Evolutionary conservation across 2,329 filamentous ascomycete genomes (phyloP).

Genomic region (Aspergillus persii): DNA sequence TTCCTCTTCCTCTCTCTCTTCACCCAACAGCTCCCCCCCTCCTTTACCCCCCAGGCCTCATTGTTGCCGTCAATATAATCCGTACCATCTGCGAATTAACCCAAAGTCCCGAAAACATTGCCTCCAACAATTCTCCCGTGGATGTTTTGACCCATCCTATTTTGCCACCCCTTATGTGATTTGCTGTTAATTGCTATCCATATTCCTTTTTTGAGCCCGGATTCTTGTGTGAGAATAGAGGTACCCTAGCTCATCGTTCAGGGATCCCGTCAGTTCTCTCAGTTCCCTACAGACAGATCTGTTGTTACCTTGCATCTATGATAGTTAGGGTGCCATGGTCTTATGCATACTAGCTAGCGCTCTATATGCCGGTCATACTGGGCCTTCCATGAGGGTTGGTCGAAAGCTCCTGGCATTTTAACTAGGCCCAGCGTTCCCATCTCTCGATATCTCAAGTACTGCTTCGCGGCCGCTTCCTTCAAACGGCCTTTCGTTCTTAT

Average conservation of each 20-base stretch:
- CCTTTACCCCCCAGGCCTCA: too few species aligned
- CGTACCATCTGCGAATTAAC: not conserved
- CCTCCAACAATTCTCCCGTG: not conserved
- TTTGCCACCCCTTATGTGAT: constrained; percentile 12
- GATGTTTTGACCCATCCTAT: not conserved
- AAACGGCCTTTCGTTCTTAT: constrained; percentile 8
- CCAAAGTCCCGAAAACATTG: not conserved
- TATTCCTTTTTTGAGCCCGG: constrained; percentile 5
- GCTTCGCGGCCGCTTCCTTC: constrained; percentile 20
- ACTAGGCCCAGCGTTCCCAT: not conserved
- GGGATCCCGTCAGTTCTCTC: constrained; percentile 25
- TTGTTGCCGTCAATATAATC: too few species aligned
- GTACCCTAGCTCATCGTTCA: constrained; percentile 10
- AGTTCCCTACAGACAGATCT: constrained; percentile 12
- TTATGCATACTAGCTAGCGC: constrained; percentile 26
- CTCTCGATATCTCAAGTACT: constrained; percentile 9
- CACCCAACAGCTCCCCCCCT: too few species aligned
- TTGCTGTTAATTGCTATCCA: not conserved
- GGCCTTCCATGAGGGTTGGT: constrained; percentile 1
- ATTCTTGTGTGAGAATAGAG: not conserved
- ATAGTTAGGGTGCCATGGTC: constrained; percentile 24
- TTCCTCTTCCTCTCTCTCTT: too few species aligned
- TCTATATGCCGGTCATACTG: constrained; percentile 12
- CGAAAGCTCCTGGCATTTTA: not conserved
- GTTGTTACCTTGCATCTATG: constrained; percentile 21